Evolutionary conservation across 352 stramenopile genomes (phyloP), one percentile per base, ranked within the genome.

Genomic region (Phytophthora europaea): DNA sequence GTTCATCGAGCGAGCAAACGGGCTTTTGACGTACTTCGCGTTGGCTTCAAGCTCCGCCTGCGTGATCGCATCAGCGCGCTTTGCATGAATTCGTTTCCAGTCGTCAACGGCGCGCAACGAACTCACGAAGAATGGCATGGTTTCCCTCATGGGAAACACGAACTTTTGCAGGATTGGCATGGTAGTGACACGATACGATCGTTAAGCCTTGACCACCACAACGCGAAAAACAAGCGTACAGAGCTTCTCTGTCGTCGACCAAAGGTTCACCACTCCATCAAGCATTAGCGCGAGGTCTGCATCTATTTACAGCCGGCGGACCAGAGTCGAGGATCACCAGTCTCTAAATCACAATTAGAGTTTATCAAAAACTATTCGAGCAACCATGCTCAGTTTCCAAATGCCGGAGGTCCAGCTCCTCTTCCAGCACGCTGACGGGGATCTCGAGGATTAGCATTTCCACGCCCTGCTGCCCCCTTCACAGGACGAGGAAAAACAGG

Each of bases 121-220:
- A 38, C 83, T 85, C 64, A 96, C 85, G 58, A 94, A 95, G 50
- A 94, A 83, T n/a, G 88, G 85, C 84, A 94, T 95, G 1, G 86
- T 86, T 22, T 94, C 86, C 23, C 86, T 77, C 79, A 92, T 89
- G 6, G 83, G 73, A 63, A 87, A 90, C 22, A 87, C 77, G 40
- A 91, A 77, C 53, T 86, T 86, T 60, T 90, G 79, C 67, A 80
- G 74, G 26, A 70, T 73, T 31, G 58, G 50, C 61, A 75, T 75
- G 23, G 50, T 45, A n/a, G 52, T 53, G 16, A 47, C 47, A 18
- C 47, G 12, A 22, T 22, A 48, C 26, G 23, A 36, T 40, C 16
- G 18, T 69, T 38, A 23, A 38, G 18, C 52, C 33, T 65, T 48
- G 48, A 4, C 26, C 13, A 47, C 34, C 50, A 40, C 51, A 22